Evolutionary conservation across 2,329 filamentous ascomycete species (phyloP), one percentile per base, ranked within the genome.

Genomic region (Gnomoniopsis smithogilvyi): DNA sequence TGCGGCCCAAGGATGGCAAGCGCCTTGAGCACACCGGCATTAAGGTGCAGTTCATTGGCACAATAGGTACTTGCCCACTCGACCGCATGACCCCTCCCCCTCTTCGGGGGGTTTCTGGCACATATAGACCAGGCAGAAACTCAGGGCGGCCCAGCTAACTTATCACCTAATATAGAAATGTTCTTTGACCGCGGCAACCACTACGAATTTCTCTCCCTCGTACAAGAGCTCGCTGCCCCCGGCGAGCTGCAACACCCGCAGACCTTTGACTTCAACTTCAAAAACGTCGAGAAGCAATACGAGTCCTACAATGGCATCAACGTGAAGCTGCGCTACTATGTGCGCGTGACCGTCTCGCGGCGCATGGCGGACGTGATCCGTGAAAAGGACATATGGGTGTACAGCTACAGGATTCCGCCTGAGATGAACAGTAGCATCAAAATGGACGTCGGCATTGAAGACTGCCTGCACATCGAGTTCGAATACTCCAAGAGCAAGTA

Each of bases 281-380:
- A 98, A 77, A 99, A 98, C 75, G 92, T 99, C 69, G 95, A 99
- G 84, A 99, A 99, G 82, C 93, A 96, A 76, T 99, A 99, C 82
- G 96, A 99, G 78, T 97, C 93, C 65, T 99, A 99, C 83, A 96
- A 96, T 73, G 95, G 95, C 71, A 99, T 99, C 85, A 99, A 99
- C 73, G 95, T 99, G 70, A 96, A 96, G 81, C 85, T 99, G 73
- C 92, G 95, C 67, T 99, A 99, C 84, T 98, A 98, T 77, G 88
- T 98, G 59, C 90, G 93, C 67, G 95, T 98, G 67, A 99, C 95
- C 38, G 95, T 99, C 51, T 96, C 92, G 54, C 87, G 95, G 69
- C 87, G 95, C 73, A 98, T 99, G 92, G 92, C 92, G 68, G 95
- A 99, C 72, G 94, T 99, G 59, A 92, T 98, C 69, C 90, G 96